Evolutionary conservation across 2,329 filamentous ascomycete genomes (phyloP).

Genomic region (Pseudogymnoascus sp.): DNA sequence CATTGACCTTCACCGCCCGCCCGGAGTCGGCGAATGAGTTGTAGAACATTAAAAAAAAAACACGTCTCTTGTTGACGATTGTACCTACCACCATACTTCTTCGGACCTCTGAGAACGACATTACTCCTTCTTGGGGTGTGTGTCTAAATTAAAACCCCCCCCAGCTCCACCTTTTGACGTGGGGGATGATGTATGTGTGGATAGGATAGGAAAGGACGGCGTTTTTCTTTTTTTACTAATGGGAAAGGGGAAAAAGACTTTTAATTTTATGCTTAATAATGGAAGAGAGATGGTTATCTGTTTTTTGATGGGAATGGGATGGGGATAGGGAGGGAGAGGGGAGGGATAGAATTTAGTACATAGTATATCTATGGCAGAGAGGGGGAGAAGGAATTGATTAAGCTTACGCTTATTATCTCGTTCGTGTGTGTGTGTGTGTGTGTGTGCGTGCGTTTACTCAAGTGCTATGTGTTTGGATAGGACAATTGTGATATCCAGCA

Average conservation of each 20-base stretch:
- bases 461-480: too few relatives aligned
- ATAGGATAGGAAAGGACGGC: not conserved
- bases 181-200: not conserved
- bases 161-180: not conserved
- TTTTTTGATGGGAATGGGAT: not conserved
- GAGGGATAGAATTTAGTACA: not conserved
- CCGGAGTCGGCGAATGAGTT: constrained; percentile 3
- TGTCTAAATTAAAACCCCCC: not conserved
- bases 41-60: not conserved
- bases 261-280: constrained; percentile 4
- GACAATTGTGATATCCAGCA: too few relatives aligned
- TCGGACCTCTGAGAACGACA: not conserved
- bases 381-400: not conserved
- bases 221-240: not conserved
- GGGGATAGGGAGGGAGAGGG: not conserved
- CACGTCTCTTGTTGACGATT: not conserved
- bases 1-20: constrained; percentile 54
- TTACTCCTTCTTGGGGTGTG: not conserved
- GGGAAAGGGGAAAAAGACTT: not conserved
- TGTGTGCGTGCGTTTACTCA: too few relatives aligned
- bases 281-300: not conserved
- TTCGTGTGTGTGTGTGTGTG: not conserved
- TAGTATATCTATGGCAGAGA: not conserved
- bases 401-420: not conserved
- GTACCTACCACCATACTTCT: not conserved